Evolutionary conservation across 306 rosid species (phyloP).

Genomic region (Luffa aegyptiaca): DNA sequence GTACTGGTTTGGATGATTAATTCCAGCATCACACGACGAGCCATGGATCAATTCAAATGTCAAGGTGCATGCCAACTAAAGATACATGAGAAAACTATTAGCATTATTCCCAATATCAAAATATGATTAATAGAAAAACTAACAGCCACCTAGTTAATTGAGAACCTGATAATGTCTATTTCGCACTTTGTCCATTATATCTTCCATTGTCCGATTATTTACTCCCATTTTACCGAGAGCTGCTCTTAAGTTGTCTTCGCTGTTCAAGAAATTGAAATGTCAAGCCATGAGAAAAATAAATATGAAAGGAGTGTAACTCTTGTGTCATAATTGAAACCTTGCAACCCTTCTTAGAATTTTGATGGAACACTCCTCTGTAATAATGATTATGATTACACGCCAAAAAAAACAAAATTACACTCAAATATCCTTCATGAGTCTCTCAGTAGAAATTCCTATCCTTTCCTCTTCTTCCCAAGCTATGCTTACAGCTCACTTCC

Average conservation of each 20-base stretch:
- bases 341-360: not conserved
- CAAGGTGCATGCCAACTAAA: conserved; percentile 93
- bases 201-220: conserved; percentile 55
- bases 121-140: conserved; percentile 8
- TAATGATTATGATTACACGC: not conserved
- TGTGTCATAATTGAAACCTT: not conserved
- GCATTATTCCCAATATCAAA: conserved; percentile 15
- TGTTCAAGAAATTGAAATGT: conserved; percentile 23
- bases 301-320: not conserved
- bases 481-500: not conserved
- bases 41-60: conserved; percentile 84
- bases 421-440: not conserved
- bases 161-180: conserved; percentile 82
- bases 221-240: conserved; percentile 83
- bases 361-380: not conserved
- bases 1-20: conserved; percentile 97
- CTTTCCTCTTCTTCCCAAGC: not conserved
- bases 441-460: not conserved
- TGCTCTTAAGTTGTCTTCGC: conserved; percentile 90
- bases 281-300: conserved; percentile 5
- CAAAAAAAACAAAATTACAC: not conserved
- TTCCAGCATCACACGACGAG: conserved; percentile 71
- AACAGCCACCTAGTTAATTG: conserved; percentile 7
- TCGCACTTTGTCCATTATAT: conserved; percentile 73
- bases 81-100: conserved; percentile 18